Percentiles rank a stretch among this genome's conserved stretches.
Conservation (phyloP, 2,329 filamentous ascomycete species). For the Helminthosporium solani region DNA sequence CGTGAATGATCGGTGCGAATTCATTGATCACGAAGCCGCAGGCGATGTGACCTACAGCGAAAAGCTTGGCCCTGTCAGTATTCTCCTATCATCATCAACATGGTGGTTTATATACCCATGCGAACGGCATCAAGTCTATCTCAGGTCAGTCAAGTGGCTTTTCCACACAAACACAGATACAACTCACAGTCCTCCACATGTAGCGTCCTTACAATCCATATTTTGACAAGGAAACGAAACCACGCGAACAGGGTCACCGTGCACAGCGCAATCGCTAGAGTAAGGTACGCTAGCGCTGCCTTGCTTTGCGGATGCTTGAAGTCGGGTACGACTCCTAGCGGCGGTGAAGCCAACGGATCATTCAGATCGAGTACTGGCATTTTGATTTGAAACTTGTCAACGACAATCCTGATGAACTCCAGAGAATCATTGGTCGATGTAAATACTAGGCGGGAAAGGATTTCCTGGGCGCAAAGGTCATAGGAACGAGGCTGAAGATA, state of each 20-base stretch:
- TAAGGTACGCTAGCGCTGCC: slow-evolving; percentile 10
- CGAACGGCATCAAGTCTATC: slow-evolving; percentile 16
- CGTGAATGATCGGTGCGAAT: slow-evolving; percentile 17
- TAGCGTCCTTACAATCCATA: slow-evolving; percentile 10
- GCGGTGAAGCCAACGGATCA: slow-evolving; percentile 4
- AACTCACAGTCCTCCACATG: slow-evolving; percentile 18
- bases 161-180: neutral
- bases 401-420: neutral
- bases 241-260: slow-evolving; percentile 15
- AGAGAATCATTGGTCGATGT: neutral
- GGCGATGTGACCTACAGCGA: slow-evolving; percentile 9
- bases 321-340: slow-evolving; percentile 7
- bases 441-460: neutral
- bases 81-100: neutral
- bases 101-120: slow-evolving; percentile 10
- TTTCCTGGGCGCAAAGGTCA: neutral
- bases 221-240: slow-evolving; percentile 16
- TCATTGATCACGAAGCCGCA: slow-evolving; percentile 11
- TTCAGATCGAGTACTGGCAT: neutral
- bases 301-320: slow-evolving; percentile 12
- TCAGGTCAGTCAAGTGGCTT: slow-evolving; percentile 2
- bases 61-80: slow-evolving; percentile 7
- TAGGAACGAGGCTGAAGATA: neutral
- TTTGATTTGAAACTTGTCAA: neutral
- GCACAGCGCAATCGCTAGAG: slow-evolving; percentile 3